Base-by-base conservation (phyloP, 1,284 basidiomycete genomes). In the Cryptococcus sp. region DNA sequence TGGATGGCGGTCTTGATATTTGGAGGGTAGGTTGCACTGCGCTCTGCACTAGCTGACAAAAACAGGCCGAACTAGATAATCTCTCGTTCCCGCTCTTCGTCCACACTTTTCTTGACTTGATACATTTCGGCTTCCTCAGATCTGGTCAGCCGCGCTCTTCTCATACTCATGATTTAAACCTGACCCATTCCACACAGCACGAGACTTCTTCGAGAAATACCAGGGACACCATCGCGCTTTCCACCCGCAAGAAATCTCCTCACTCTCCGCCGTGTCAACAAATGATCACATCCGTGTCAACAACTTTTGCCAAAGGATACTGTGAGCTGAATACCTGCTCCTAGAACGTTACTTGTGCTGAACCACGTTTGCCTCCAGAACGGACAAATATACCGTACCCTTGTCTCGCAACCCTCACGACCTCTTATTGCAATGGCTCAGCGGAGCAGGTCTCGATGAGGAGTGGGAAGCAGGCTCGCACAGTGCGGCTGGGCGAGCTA, bases 21-120 rank as follows among this genome's bases (percentile, higher is more conserved):
- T 97, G 94, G 94, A 93, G 93, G 46, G 90, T 78, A 88, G 89
- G 34, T 91, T 88, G 37, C 75, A 91, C 60, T 89, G 91, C 46
- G 15, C 3, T 19, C n/a, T 16, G 29, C 11, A 13, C 39, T 11
- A 26, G 50, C 59, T 66, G 46, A 65, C 29, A 25, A 41, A 23
- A 8, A 15, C 71, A 93, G 90, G 91, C 93, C 58, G 94, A 99
- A 78, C 89, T 99, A 65, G 89, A 61, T 91, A 93, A 69, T 39
- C 87, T 99, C 38, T 80, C 97, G 17, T 94, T 94, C 70, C 96
- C 96, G 4, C 89, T 99, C 61, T 99, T 98, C 74, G 92, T 91
- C 44, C 93, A 99, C 78, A 96, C 96, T 70, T 98, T 95, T 78
- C 83, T 99, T 38, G 94, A 98, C 75, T 83, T 99, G 49, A 87